Base-by-base conservation (phyloP, 2,329 filamentous ascomycete species). In the Arthrobotrys megalospora region DNA sequence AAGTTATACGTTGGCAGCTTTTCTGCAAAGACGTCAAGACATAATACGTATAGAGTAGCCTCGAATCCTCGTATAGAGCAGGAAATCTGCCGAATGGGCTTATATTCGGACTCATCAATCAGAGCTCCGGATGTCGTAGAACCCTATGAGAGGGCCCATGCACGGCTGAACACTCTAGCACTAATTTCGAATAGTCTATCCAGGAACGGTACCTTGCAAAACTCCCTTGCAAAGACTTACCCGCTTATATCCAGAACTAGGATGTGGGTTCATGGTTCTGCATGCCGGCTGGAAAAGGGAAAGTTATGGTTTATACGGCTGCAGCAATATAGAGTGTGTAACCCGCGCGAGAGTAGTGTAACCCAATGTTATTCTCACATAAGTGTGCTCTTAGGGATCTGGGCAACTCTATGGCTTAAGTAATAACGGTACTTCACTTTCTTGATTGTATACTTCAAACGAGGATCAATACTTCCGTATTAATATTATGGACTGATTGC, bases 201-300 rank as follows among this genome's bases (percentile, higher is more conserved):
- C 48, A 53, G 50, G 50, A 53, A 53, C 50, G 50, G 50, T 53
- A 53, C 50, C 50, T 53, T 53, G 28, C 50, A 53, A 53, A 10
- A 8, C 8, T 38, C 28, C 50, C 24, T n/a, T 16, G 19, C 2
- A 52, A 52, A 52, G 16, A 6, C 10, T 24, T 6, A 45, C 41
- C 41, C 5, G 41, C 41, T 12, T 38, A 38, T 12, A 12, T 38
- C 36, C 12, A 38, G 12, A 38, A 12, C 36, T 2, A 6, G 36
- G 36, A 38, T 38, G 36, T 12, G 36, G 1, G 8, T 10, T 38
- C 36, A 8, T 12, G 8, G 6, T 45, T 45, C 41, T 32, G 48
- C 48, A 52, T 52, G 21, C 48, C 14, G 11, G 11, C 24, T 28
- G 4, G 7, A 24, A 12, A 50, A 50, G 28, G 19, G 19, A 50